Base-by-base conservation (phyloP, 805 yeast genomes). In the Barnettozyma salicaria region DNA sequence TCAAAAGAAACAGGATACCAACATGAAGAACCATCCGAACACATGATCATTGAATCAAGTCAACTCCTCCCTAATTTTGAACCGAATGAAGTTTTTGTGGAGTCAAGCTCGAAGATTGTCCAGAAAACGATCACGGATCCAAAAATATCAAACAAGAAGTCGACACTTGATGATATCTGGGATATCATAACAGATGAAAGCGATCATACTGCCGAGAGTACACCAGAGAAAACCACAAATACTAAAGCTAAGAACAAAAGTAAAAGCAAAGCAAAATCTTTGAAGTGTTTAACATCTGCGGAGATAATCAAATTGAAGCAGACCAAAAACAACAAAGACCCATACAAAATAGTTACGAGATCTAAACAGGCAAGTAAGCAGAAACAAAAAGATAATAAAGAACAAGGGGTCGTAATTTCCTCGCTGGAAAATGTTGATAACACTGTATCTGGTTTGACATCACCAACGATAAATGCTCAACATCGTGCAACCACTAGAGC, bases 161-260 rank as follows among this genome's bases (percentile, higher is more conserved):
- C 19, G 8, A 27, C 27, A 16, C 17, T 29, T 4, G 27, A 27
- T 18, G 55, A 53, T 35, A 39, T 49, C 27, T 53, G 58, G 58
- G 55, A 49, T 28, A 41, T 53, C 25, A 45, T 37, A 6, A 43
- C 50, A 5, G 47, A 43, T 32, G 42, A 29, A 2, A 37, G 29
- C 12, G 30, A 27, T 6, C 12, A 20, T 7, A 21, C 25, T n/a
- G 30, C n/a, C n/a, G n/a, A n/a, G n/a, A n/a, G 10, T 6, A 19
- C n/a, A 4, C n/a, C 22, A 13, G 13, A 19, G 9, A 13, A 7
- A 2, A 13, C 9, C 14, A 7, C 33, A 3, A 17, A 21, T 24
- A 17, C 7, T n/a, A 19, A 19, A 18, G n/a, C n/a, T n/a, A n/a
- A n/a, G n/a, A n/a, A n/a, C n/a, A n/a, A n/a, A n/a, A n/a, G n/a